phyloP scores from a whole-genome alignment of 768 basidiomycete genomes.

The Pleurotus pulmonarius region DNA sequence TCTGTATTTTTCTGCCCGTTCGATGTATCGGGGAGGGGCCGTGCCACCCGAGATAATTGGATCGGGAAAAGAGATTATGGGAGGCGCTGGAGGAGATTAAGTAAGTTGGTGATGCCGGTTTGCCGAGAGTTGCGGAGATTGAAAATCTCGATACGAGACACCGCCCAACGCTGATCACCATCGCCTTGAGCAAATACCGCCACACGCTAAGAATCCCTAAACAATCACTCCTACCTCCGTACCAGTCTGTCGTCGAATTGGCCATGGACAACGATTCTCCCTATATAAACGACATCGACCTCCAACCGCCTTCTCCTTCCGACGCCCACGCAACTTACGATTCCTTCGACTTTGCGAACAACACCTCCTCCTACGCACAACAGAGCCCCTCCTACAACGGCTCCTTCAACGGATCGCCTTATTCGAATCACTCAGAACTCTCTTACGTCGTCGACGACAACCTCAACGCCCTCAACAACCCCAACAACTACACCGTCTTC shows the following conservation, averaged over 20 bases:
- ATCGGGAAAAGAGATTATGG: too few species aligned
- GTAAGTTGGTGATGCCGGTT: background rate
- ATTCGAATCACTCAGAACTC: conserved; percentile 67
- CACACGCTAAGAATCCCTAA: background rate
- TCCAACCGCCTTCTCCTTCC: conserved; percentile 22
- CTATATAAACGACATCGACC: conserved; percentile 21
- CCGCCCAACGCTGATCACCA: background rate
- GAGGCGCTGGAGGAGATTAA: background rate
- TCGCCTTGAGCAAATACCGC: background rate
- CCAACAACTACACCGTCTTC: conserved; percentile 32
- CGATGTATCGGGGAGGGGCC: too few species aligned
- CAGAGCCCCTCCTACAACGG: conserved; percentile 50
- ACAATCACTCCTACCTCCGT: background rate
- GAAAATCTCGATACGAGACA: background rate
- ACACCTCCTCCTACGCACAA: conserved; percentile 37
- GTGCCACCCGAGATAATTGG: too few species aligned
- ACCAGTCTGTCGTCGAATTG: background rate
- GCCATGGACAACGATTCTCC: conserved; percentile 1
- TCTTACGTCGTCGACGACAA: conserved; percentile 44
- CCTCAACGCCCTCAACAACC: conserved; percentile 20
- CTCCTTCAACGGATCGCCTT: conserved; percentile 71
- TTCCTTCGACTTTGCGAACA: conserved; percentile 17
- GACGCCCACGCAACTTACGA: conserved; percentile 14
- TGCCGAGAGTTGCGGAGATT: background rate
- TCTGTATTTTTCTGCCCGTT: too few species aligned